A percentile compares a stretch with the other conserved stretches of the same genome.
These are phyloP conservation scores for Sporothrix brasiliensis DNA, from an alignment of 2,329 filamentous ascomycete species.

Conservation along the genomic window DNA sequence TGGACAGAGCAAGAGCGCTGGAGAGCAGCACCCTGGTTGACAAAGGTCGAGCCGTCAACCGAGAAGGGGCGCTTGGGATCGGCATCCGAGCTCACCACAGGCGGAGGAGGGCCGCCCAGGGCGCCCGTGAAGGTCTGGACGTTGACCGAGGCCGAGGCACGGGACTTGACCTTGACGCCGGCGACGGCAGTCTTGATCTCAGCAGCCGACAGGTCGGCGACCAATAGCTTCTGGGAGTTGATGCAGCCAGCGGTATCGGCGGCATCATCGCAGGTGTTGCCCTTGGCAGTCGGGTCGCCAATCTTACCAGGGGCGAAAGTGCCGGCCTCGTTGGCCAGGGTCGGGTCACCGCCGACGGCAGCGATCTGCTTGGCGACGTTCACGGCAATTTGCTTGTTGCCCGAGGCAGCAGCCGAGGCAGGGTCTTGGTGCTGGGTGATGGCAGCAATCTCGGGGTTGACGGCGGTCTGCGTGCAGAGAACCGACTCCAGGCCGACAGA, in stretches of 20 bases:
- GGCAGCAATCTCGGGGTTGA: constrained; percentile 66
- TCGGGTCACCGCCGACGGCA: constrained; percentile 64
- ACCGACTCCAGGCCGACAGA: constrained; percentile 60
- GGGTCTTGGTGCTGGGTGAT: constrained; percentile 69
- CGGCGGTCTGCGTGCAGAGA: constrained; percentile 60
- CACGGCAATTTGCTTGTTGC: constrained; percentile 64
- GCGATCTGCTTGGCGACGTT: constrained; percentile 63
- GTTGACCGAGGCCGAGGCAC: constrained; percentile 41
- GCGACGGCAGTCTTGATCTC: constrained; percentile 58
- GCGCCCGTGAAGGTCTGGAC: constrained; percentile 53
- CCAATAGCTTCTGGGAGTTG: constrained; percentile 56
- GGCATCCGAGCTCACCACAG: constrained; percentile 47
- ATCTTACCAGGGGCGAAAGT: constrained; percentile 63
- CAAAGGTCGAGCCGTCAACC: constrained; percentile 60
- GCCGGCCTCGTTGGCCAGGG: constrained; percentile 60
- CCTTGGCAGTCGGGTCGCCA: constrained; percentile 47
- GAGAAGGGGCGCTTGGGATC: constrained; percentile 49
- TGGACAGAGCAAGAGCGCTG: constrained; percentile 55
- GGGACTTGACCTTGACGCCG: constrained; percentile 35
- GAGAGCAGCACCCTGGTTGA: constrained; percentile 50
- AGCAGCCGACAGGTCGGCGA: constrained; percentile 55
- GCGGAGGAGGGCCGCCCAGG: constrained; percentile 48
- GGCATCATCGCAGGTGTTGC: constrained; percentile 58
- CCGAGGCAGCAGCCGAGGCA: constrained; percentile 59
- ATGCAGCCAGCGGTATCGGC: constrained; percentile 59